These are phyloP conservation scores for Aspergillus bertholletiae DNA, from an alignment of 495 filamentous ascomycete species.

Conservation along the genomic window DNA sequence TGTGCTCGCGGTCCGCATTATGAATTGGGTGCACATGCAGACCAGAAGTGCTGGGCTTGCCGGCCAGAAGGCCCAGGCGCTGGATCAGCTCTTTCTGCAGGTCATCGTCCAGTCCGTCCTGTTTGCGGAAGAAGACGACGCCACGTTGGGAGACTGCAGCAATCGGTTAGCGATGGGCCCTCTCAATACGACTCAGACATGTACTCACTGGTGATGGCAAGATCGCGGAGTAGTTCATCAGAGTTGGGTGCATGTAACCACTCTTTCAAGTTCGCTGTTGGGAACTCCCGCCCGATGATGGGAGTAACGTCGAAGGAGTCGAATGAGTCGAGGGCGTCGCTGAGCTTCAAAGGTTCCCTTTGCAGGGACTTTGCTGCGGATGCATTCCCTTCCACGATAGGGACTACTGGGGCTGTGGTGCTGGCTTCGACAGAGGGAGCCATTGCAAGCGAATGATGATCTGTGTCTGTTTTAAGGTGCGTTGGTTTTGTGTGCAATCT, in stretches of 20 bases:
- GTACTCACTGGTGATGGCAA: constrained; percentile 59
- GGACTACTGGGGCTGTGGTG: constrained; percentile 3
- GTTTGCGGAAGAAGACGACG: constrained; percentile 78
- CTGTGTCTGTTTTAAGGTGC: too few relatives aligned
- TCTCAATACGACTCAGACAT: too few relatives aligned
- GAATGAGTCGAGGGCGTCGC: constrained; percentile 53
- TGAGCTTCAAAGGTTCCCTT: constrained; percentile 44
- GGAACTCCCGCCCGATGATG: constrained; percentile 64
- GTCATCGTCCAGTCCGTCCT: constrained; percentile 61
- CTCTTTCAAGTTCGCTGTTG: constrained; percentile 54
- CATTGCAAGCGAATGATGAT: too few relatives aligned
- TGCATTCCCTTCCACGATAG: constrained; percentile 16
- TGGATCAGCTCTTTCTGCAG: constrained; percentile 67
- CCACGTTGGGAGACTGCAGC: constrained; percentile 71
- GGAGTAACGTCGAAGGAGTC: constrained; percentile 64
- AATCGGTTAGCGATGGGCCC: neutral
- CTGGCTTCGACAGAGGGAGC: constrained; percentile 21
- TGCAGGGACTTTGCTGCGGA: constrained; percentile 10
- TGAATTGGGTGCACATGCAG: constrained; percentile 72
- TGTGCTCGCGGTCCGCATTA: constrained; percentile 57
- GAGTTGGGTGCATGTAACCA: constrained; percentile 59
- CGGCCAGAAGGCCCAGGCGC: constrained; percentile 58
- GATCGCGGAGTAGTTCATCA: constrained; percentile 62
- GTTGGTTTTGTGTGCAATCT: too few relatives aligned
- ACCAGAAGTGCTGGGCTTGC: constrained; percentile 61